Evolutionary conservation across 768 basidiomycete genomes (phyloP), one percentile per base, ranked within the genome.

Genomic region (Zangia roseola): DNA sequence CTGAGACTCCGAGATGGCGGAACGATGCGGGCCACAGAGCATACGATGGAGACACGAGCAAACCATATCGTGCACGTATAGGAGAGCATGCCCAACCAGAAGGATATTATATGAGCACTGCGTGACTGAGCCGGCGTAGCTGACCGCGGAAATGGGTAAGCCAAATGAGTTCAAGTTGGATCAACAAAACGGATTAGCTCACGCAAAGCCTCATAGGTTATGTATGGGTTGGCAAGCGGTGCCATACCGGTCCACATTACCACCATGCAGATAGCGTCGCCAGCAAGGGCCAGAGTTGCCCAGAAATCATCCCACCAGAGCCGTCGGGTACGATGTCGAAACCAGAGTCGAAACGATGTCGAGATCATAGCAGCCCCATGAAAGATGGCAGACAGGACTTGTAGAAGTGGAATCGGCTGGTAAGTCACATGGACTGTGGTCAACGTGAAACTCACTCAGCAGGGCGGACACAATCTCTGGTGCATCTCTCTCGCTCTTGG

Each of bases 221-320:
- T 10, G 46, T 54, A 53, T 10, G 61, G 51, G 21, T 37, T 8
- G 12, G 68, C 70, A n/a, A 76, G 17, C 6, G 64, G 63, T 20
- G 63, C 57, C 10, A n/a, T 23, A 8, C 42, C n/a, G 1, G 25
- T 38, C 63, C 64, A 65, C 23, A 23, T 31, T 3, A 10, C 7
- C 33, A 55, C 51, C 45, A 56, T 28, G 36, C 55, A 54, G 36
- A 47, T 24, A 0, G 37, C 21, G 30, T 57, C 49, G 24, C 50
- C 50, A 21, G 50, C 1, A 13, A 61, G 50, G 14, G 59, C 40
- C 16, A 60, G 35, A 23, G 52, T 43, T 6, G 62, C 67, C 53
- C 53, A 64, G 14, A 65, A 43, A 34, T 67, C 67, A 31, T 67
- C 64, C 59, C 54, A 68, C 67, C 64, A 60, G n/a, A 64, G 47